A percentile compares a stretch with the other conserved stretches of the same genome.
phyloP scores from a whole-genome alignment of 2,329 filamentous ascomycete species.

The Paecilomyces niveus region DNA sequence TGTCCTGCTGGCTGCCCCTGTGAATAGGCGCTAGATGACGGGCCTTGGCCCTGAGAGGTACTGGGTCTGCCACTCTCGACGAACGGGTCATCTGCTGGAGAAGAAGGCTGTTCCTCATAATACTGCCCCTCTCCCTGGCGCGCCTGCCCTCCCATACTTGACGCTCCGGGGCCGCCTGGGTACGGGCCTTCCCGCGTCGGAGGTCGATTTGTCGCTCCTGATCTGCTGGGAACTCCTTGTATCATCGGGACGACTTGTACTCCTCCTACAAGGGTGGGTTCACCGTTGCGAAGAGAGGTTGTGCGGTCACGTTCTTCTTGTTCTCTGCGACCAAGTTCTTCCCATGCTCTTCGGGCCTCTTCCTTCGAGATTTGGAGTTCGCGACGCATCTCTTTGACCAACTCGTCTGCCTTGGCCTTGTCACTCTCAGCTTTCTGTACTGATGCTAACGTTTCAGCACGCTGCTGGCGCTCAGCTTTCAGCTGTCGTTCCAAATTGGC shows the following conservation, averaged over 20 bases:
- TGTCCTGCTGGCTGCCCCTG: slow-evolving; percentile 23
- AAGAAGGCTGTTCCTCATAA: slow-evolving; percentile 43
- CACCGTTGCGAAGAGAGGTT: slow-evolving; percentile 74
- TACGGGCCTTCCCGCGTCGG: slow-evolving; percentile 41
- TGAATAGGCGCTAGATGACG: slow-evolving; percentile 16
- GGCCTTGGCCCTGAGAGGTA: not conserved
- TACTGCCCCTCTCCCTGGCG: slow-evolving; percentile 38
- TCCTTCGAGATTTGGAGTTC: slow-evolving; percentile 94
- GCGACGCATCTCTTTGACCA: slow-evolving; percentile 82
- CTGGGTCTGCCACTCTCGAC: slow-evolving; percentile 39
- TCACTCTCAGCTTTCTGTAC: slow-evolving; percentile 62
- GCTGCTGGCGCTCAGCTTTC: slow-evolving; percentile 64
- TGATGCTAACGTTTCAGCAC: slow-evolving; percentile 60
- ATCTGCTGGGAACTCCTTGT: slow-evolving; percentile 56
- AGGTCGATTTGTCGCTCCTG: slow-evolving; percentile 41
- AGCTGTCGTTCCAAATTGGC: slow-evolving; percentile 70
- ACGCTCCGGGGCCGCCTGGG: slow-evolving; percentile 25
- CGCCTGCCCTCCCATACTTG: slow-evolving; percentile 22
- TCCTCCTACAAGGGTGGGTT: slow-evolving; percentile 82
- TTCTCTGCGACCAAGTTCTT: slow-evolving; percentile 87
- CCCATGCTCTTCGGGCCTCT: slow-evolving; percentile 91
- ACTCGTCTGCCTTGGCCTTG: slow-evolving; percentile 63
- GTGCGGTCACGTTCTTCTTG: slow-evolving; percentile 88
- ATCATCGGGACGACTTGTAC: slow-evolving; percentile 95
- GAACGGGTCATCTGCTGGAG: slow-evolving; percentile 57